Conservation (phyloP, 257 asterid species). For the Anisodus tanguticus region DNA sequence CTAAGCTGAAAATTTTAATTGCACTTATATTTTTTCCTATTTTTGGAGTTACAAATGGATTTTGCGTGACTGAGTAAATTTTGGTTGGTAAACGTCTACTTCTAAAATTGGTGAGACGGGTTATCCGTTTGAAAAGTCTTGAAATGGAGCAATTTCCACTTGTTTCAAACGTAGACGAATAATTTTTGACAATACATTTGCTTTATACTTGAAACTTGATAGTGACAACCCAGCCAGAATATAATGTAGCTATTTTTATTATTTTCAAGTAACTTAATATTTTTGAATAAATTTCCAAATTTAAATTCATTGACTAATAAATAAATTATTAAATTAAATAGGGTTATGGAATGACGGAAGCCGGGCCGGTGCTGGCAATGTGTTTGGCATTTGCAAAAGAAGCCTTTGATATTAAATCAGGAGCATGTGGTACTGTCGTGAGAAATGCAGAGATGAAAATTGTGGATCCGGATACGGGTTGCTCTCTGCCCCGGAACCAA, state of each 20-base stretch:
- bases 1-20: not conserved
- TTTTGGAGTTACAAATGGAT: not conserved
- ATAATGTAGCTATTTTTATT: not conserved
- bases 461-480: constrained; percentile 66
- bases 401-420: constrained; percentile 76
- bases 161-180: not conserved
- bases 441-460: constrained; percentile 94
- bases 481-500: constrained; percentile 66
- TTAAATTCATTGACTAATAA: not conserved
- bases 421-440: constrained; percentile 90
- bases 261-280: not conserved
- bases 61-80: not conserved
- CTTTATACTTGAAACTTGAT: not conserved
- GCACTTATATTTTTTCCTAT: not conserved
- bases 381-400: constrained; percentile 90
- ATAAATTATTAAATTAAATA: constrained; percentile 22
- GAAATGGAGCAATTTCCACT: not conserved
- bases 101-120: not conserved
- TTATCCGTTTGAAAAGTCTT: not conserved
- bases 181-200: not conserved
- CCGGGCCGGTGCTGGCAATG: constrained; percentile 93
- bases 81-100: not conserved
- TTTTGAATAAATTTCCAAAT: not conserved
- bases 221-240: not conserved
- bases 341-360: constrained; percentile 99